Evolutionary conservation across 352 stramenopile genomes (phyloP), one percentile per base, ranked within the genome.

Genomic region (Aphanomyces stellatus): DNA sequence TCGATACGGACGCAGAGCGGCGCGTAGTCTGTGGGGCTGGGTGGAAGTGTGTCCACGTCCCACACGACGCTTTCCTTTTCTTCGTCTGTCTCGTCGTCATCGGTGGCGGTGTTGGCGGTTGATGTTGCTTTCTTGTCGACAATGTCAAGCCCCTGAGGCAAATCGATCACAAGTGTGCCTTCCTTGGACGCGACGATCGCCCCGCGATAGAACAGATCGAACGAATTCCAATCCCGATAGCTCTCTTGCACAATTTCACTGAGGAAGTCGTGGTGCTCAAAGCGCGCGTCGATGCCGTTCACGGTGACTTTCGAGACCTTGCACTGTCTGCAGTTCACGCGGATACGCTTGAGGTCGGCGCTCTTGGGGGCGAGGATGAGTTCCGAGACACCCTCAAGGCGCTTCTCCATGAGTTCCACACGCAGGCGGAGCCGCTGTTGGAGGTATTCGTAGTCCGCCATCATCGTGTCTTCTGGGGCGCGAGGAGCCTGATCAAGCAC

Each of bases 161-260:
- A 74, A 59, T 93, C 75, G 22, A 93, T 71, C 40, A 92, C 79
- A 8, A 93, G 71, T 37, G 91, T 84, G n/a, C 85, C 85, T 48
- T 93, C 83, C 24, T 90, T 91, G 0, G 83, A 91, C 3, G 85
- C 85, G 15, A 93, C 83, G 65, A 93, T 91, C 11, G 85, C 80
- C 7, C 85, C 85, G 30, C 85, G 81, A 66, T 93, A 93, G 67
- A 92, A 93, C 3, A 93, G 70, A 65, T 93, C 85, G 49, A 92
- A 93, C 0, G 85, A 80, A n/a, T 77, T 79, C 35, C 89, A 59
- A 69, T 93, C 85, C 13, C 82, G 74, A 71, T 92, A 93, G 31
- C 74, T 78, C 55, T 93, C 85, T 68, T 91, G 81, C 28, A 92
- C 82, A 27, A 93, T 71, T 51, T 91, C 83, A 28, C 62, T 70